Percentiles rank a stretch among this genome's conserved stretches.
phyloP scores from a whole-genome alignment of 345 rosid species.

The Chamaenerion angustifolium region DNA sequence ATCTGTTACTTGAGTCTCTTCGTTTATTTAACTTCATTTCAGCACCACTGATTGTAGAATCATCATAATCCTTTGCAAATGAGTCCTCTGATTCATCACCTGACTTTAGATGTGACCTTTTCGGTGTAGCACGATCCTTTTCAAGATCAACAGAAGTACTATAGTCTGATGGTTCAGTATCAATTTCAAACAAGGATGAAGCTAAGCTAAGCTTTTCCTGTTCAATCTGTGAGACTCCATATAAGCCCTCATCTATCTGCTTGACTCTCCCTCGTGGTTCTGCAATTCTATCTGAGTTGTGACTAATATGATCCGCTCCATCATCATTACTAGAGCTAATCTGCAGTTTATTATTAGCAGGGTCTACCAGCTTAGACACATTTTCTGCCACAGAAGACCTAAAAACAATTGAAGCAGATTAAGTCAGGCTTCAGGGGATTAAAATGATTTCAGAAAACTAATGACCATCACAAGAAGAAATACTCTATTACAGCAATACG shows the following conservation, averaged over 20 bases:
- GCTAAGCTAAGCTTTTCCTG: constrained; percentile 23
- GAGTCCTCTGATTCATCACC: constrained; percentile 14
- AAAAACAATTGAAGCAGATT: constrained; percentile 6
- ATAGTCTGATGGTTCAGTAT: constrained; percentile 20
- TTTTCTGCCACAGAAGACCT: constrained; percentile 14
- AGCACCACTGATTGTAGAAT: constrained; percentile 12
- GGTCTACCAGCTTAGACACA: constrained; percentile 11
- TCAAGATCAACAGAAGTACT: constrained; percentile 14
- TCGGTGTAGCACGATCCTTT: constrained; percentile 15
- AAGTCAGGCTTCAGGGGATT: neutral
- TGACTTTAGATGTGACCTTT: constrained; percentile 8
- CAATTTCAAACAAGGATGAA: constrained; percentile 31
- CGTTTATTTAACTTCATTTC: constrained; percentile 4
- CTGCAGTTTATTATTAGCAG: constrained; percentile 6
- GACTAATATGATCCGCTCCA: constrained; percentile 13
- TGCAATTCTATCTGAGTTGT: constrained; percentile 8
- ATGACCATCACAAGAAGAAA: neutral
- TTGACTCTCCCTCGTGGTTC: constrained; percentile 16
- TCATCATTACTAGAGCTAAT: constrained; percentile 12
- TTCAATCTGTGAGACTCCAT: constrained; percentile 29
- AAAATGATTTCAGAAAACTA: neutral
- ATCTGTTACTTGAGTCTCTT: constrained; percentile 12
- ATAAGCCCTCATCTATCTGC: constrained; percentile 17
- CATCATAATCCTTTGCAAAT: constrained; percentile 13
- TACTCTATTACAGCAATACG: no score